These are phyloP conservation scores for Mycena rebaudengoi DNA, from an alignment of 768 basidiomycete genomes.

Conservation along the genomic window DNA sequence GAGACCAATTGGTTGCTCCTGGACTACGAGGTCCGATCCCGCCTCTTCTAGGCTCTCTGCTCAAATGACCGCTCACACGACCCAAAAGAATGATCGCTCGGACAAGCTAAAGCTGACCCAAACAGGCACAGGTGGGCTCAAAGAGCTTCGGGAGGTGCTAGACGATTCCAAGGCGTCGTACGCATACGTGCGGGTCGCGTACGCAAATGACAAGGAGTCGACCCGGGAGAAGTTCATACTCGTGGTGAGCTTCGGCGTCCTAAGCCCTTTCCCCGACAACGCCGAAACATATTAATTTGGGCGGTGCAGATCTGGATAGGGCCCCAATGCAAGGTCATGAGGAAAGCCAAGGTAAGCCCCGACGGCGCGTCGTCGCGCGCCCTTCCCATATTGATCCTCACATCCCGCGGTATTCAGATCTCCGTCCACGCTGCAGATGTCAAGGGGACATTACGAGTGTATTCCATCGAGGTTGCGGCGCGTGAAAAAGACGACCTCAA, in stretches of 20 bases:
- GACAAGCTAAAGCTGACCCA: conserved; percentile 82
- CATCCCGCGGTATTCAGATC: conserved; percentile 60
- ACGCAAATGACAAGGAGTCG: conserved; percentile 87
- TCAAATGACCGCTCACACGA: conserved; percentile 12
- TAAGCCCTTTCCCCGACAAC: conserved; percentile 18
- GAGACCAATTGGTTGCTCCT: conserved; percentile 91
- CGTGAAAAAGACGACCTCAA: conserved; percentile 84
- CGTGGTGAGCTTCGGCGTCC: conserved; percentile 51
- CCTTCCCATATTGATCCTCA: conserved; percentile 39
- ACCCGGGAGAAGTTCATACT: conserved; percentile 90
- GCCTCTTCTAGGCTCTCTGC: background rate
- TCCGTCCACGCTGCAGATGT: conserved; percentile 93
- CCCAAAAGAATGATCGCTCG: conserved; percentile 68
- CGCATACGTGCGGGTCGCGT: conserved; percentile 85
- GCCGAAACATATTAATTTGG: too few species aligned
- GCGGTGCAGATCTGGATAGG: conserved; percentile 77
- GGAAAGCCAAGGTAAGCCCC: conserved; percentile 82
- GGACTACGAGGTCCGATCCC: conserved; percentile 83
- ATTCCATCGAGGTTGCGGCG: conserved; percentile 90
- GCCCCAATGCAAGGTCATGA: conserved; percentile 84
- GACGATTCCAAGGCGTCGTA: conserved; percentile 82
- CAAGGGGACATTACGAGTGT: conserved; percentile 79
- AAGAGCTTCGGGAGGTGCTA: conserved; percentile 76
- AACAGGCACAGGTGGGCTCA: conserved; percentile 83
- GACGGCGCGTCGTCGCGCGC: conserved; percentile 15